These are phyloP conservation scores for Penicillium canariense DNA, from an alignment of 495 filamentous ascomycete species.

Conservation along the genomic window DNA sequence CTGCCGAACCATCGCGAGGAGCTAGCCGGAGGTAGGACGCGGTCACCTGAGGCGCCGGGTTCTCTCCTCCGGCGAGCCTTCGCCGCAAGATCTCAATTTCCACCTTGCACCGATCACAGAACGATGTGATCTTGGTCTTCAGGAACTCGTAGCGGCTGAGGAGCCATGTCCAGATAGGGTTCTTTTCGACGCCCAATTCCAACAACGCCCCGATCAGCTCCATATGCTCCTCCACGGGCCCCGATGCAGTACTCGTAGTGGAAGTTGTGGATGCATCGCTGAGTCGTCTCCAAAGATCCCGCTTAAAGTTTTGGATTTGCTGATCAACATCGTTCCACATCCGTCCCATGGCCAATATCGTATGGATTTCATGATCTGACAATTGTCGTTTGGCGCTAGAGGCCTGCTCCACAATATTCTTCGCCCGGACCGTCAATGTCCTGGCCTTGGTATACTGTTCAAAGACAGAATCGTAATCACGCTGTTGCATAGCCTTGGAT, in stretches of 20 bases:
- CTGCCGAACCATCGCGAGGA: constrained; percentile 56
- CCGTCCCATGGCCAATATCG: constrained; percentile 82
- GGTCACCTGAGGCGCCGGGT: constrained; percentile 63
- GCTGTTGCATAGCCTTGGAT: constrained; percentile 79
- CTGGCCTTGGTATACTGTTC: constrained; percentile 81
- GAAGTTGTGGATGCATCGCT: constrained; percentile 53
- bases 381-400: constrained; percentile 46
- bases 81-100: constrained; percentile 90
- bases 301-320: constrained; percentile 81
- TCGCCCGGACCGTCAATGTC: constrained; percentile 70
- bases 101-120: constrained; percentile 77
- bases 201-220: constrained; percentile 82
- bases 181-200: constrained; percentile 90
- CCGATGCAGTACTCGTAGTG: constrained; percentile 37
- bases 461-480: constrained; percentile 81
- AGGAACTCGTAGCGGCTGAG: constrained; percentile 83
- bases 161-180: constrained; percentile 95
- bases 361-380: constrained; percentile 73
- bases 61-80: constrained; percentile 68
- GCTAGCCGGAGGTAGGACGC: constrained; percentile 72
- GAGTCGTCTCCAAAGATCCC: constrained; percentile 80
- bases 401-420: constrained; percentile 55
- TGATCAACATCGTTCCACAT: constrained; percentile 91
- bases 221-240: constrained; percentile 76
- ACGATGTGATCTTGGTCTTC: constrained; percentile 74